Base-by-base conservation (phyloP, 2,329 filamentous ascomycete species). In the Monilinia aucupariae region DNA sequence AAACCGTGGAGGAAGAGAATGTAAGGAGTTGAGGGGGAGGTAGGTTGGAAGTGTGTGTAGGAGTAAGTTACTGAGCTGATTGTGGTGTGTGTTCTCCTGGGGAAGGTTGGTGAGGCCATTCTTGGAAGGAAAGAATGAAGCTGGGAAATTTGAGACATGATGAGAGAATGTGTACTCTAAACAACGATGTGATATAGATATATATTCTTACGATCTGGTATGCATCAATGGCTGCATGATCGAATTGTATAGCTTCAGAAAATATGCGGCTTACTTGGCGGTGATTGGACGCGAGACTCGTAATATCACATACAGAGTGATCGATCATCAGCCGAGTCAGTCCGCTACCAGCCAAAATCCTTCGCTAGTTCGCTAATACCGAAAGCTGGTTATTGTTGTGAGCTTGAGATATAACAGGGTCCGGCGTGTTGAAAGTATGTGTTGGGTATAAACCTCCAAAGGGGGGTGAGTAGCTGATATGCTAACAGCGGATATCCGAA, bases 1-100 rank as follows among this genome's bases (percentile, higher is more conserved):
- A 80, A 80, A 41, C 80, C 79, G 65, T 82, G 80, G 15, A 82
- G 73, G 61, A 82, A 74, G 17, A 82, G 71, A 4, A 82, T 55
- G 32, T 25, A 55, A 3, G 43, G 8, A 17, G 32, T 39, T n/a
- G 41, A 55, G 10, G 59, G 34, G 4, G 32, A 9, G 4, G 30
- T 51, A 17, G 59, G 50, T n/a, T 53, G n/a, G 4, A 55, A 30
- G 34, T 55, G 50, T 7, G 39, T 41, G 22, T 61, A 61, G 2
- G 59, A 55, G 22, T 61, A 61, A n/a, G 59, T 55, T 7, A 61
- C 15, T 12, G 41, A 39, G 17, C 59, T 50, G 4, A 17, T 39
- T 15, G 59, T 61, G 15, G 50, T 48, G 13, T 55, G 30, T 2
- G 50, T 48, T 39, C n/a, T 55, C 27, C 13, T 39, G 12, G 59